Base-by-base conservation (phyloP, 179 eudicot genomes). In the Beta corolliflora region DNA sequence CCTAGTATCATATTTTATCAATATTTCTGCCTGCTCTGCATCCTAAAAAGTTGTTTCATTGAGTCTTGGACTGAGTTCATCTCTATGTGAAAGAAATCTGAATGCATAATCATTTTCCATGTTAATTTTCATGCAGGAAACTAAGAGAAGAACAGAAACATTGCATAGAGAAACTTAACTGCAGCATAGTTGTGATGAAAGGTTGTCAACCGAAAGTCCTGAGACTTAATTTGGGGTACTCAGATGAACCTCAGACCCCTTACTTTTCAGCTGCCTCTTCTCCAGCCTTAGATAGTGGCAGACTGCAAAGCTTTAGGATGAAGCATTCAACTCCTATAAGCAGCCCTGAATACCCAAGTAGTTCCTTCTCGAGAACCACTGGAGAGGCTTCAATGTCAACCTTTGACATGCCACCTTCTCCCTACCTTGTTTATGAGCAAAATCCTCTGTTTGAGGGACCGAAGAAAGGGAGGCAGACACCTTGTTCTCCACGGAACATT, bases 171-270 rank as follows among this genome's bases (percentile, higher is more conserved):
- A 90, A 95, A 85, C 93, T 95, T 60, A 90, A 77, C 16, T 95
- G 98, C 83, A 95, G 94, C 90, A 91, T 93, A 67, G 97, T 92
- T 73, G 90, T 88, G 83, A 93, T 95, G 97, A 92, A 89, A 82
- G 92, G 94, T 73, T 88, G 91, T 78, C 88, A 84, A 76, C 95
- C 97, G 41, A 92, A 92, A 82, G 91, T 95, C 48, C 94, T 95
- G 36, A 87, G 91, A 80, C 91, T 95, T 60, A 93, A 92, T 88
- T 83, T 94, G 71, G 89, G 87, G 66, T 85, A 81, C 81, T 82
- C 96, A 14, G 88, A 88, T 71, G 91, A 89, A 63, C 86, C 87
- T 12, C 90, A 90, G 81, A 95, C 97, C 45, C 93, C 98, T 31
- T 93, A 91, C 89, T 89, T 86, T 85, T 93, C 98, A 41, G 92